A percentile compares a stretch with the other conserved stretches of the same genome.
These are phyloP conservation scores for Chrysanthemum makinoi DNA, from an alignment of 129 eudicot genomes.

Conservation along the genomic window DNA sequence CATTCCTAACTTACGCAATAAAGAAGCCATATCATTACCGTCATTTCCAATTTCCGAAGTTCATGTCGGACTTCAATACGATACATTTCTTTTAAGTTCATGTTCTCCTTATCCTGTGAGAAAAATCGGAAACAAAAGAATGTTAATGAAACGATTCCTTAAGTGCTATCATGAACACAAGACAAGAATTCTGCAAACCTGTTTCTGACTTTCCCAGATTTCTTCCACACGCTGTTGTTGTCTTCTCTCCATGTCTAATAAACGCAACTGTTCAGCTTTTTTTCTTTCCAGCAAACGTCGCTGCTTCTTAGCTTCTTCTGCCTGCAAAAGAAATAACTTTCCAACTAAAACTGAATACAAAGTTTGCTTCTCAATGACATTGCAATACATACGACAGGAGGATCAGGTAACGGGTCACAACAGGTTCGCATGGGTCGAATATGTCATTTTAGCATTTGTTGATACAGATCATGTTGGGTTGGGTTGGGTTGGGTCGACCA, in stretches of 20 bases:
- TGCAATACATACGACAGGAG: too few relatives aligned
- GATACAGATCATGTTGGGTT: too few relatives aligned
- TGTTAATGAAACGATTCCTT: background rate
- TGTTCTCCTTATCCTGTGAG: constrained; percentile 54
- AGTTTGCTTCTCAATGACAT: background rate
- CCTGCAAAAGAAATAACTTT: constrained; percentile 38
- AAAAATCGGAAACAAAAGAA: background rate
- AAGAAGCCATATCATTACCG: constrained; percentile 59
- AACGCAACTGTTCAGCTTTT: constrained; percentile 58
- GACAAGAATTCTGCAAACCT: constrained; percentile 40
- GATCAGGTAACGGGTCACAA: too few relatives aligned
- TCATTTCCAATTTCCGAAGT: constrained; percentile 52
- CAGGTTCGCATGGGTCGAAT: too few relatives aligned
- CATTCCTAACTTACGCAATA: constrained; percentile 61
- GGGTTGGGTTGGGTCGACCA: too few relatives aligned
- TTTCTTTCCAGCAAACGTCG: constrained; percentile 55
- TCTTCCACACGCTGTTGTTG: constrained; percentile 79
- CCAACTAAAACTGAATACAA: background rate
- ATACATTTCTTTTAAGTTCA: constrained; percentile 64
- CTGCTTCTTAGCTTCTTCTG: constrained; percentile 62
- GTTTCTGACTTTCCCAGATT: constrained; percentile 66
- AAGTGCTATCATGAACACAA: constrained; percentile 1
- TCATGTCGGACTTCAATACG: constrained; percentile 55
- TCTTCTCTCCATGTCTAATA: constrained; percentile 74
- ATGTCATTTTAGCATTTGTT: too few relatives aligned